Percentiles rank a stretch among this genome's conserved stretches.
These are phyloP conservation scores for Colletotrichum sp. DNA, from an alignment of 2,329 filamentous ascomycete species.

Conservation along the genomic window DNA sequence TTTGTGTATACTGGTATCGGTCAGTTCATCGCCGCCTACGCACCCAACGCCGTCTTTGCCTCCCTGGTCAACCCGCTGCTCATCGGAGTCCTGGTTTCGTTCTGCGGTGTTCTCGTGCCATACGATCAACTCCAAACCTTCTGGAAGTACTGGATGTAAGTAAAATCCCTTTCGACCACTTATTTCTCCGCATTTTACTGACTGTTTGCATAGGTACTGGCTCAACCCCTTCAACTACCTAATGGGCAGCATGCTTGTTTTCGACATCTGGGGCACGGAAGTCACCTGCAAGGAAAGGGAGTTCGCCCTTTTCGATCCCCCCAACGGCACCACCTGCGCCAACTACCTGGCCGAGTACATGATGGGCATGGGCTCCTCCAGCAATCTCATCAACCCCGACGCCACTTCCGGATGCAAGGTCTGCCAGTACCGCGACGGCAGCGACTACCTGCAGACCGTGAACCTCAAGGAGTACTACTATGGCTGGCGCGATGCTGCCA, in stretches of 20 bases:
- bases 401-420: slow-evolving; percentile 61
- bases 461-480: slow-evolving; percentile 66
- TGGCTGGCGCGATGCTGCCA: slow-evolving; percentile 70
- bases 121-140: slow-evolving; percentile 66
- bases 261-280: slow-evolving; percentile 50
- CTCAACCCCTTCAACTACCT: slow-evolving; percentile 67
- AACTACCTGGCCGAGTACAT: slow-evolving; percentile 62
- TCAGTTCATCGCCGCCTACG: slow-evolving; percentile 67
- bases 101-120: slow-evolving; percentile 78
- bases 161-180: neutral
- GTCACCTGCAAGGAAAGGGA: slow-evolving; percentile 54
- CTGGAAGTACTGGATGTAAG: slow-evolving; percentile 64
- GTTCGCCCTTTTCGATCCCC: slow-evolving; percentile 56
- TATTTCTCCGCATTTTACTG: neutral
- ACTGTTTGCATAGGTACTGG: neutral
- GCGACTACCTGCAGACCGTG: slow-evolving; percentile 64
- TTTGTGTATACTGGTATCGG: slow-evolving; percentile 66
- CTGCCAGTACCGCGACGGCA: slow-evolving; percentile 62
- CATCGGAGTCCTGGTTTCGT: slow-evolving; percentile 65
- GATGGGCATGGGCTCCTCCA: slow-evolving; percentile 45
- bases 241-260: slow-evolving; percentile 59
- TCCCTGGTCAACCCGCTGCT: slow-evolving; percentile 61
- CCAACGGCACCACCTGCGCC: slow-evolving; percentile 57
- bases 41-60: slow-evolving; percentile 65
- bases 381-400: slow-evolving; percentile 64